Percentiles rank a stretch among this genome's conserved stretches.
Evolutionary conservation across 2,329 filamentous ascomycete genomes (phyloP).

Genomic region (Calycina herbarum): DNA sequence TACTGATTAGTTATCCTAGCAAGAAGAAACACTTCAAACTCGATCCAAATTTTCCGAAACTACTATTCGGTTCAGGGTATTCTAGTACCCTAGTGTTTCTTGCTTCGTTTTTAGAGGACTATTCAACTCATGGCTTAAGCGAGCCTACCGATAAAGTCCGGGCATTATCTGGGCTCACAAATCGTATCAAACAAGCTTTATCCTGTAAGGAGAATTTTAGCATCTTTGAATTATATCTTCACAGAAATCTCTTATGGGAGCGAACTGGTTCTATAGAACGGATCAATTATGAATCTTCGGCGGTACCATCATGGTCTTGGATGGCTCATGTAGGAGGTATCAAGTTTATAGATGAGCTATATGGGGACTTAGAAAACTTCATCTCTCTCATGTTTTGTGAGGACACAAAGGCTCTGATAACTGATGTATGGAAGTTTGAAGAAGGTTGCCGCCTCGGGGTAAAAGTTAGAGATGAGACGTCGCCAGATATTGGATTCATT

Average conservation of each 20-base stretch:
- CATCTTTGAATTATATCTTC: no score
- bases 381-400: not conserved
- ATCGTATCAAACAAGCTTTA: no score
- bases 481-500: conserved; percentile 6
- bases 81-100: not conserved
- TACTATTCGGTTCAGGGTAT: not conserved
- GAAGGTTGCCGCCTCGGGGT: not conserved
- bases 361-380: not conserved
- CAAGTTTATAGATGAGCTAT: conserved; percentile 8
- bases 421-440: conserved; percentile 9
- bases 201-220: no score
- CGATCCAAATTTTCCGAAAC: conserved; percentile 11
- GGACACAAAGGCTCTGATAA: conserved; percentile 2
- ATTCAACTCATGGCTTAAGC: conserved; percentile 9
- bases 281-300: conserved; percentile 4
- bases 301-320: conserved; percentile 17
- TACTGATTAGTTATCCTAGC: not conserved
- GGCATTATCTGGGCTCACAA: no score
- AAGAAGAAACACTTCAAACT: conserved; percentile 9
- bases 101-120: conserved; percentile 5
- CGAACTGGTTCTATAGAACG: not conserved
- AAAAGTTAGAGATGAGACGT: not conserved
- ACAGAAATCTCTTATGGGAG: no score
- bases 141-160: not conserved
- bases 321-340: conserved; percentile 17